A percentile compares a stretch with the other conserved stretches of the same genome.
Evolutionary conservation across 169 alveolate species (phyloP).

Genomic region (Plasmodium chabaudi): DNA sequence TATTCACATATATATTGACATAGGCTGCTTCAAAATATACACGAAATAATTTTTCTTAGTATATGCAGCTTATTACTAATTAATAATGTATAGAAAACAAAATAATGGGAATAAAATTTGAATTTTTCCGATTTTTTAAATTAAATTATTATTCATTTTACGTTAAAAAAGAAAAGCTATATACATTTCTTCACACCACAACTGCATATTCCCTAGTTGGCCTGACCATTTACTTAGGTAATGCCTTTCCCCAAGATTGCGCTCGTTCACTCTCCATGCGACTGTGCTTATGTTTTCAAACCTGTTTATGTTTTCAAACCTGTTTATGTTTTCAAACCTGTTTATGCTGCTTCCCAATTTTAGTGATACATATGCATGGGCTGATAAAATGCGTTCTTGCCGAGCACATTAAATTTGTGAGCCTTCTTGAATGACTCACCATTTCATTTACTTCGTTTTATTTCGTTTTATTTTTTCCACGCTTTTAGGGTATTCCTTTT

Average conservation of each 20-base stretch:
- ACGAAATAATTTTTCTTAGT: too few species aligned
- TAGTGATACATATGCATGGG: too few species aligned
- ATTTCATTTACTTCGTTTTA: too few species aligned
- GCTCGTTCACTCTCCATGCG: neutral
- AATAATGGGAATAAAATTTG: conserved; percentile 72
- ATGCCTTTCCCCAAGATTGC: neutral
- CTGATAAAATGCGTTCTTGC: too few species aligned
- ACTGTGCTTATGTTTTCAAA: neutral
- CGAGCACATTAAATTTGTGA: neutral
- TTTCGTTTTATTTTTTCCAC: too few species aligned
- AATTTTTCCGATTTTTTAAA: conserved; percentile 63
- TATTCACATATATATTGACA: too few species aligned
- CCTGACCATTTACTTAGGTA: conserved; percentile 48
- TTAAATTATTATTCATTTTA: conserved; percentile 73
- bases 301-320: too few species aligned
- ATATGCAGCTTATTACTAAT: too few species aligned
- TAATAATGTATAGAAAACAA: too few species aligned
- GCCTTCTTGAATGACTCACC: neutral
- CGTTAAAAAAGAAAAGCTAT: conserved; percentile 65
- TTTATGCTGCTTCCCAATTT: too few species aligned
- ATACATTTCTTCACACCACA: conserved; percentile 65
- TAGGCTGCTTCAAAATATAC: too few species aligned
- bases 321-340: too few species aligned
- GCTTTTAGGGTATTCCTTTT: conserved; percentile 70
- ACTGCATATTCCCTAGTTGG: conserved; percentile 74